Evolutionary conservation across 2,329 filamentous ascomycete species (phyloP).

Genomic region (Neonectria coccinea): DNA sequence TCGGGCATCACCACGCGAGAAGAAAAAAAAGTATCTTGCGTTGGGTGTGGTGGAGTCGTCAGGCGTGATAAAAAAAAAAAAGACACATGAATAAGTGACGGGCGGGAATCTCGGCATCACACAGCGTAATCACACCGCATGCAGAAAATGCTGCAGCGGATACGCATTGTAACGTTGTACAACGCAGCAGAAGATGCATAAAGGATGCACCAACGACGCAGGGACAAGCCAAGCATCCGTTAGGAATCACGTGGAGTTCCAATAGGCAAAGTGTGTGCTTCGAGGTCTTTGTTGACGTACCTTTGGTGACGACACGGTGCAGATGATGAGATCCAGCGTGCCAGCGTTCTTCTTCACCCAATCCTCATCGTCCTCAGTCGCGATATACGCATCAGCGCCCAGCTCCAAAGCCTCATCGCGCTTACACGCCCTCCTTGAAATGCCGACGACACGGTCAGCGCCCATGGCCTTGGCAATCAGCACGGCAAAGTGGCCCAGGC

Average conservation of each 20-base stretch:
- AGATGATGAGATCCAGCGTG: slow-evolving; percentile 79
- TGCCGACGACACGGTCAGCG: slow-evolving; percentile 65
- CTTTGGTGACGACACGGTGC: slow-evolving; percentile 70
- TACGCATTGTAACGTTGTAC: slow-evolving; percentile 11
- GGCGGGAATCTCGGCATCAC: not conserved
- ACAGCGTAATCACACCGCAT: slow-evolving; percentile 1
- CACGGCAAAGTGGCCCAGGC: slow-evolving; percentile 75
- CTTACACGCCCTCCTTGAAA: slow-evolving; percentile 67
- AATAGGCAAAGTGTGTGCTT: not conserved
- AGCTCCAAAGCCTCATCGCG: slow-evolving; percentile 65
- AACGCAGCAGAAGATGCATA: not conserved
- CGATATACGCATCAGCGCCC: slow-evolving; percentile 68
- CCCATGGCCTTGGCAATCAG: slow-evolving; percentile 74
- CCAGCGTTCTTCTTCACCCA: slow-evolving; percentile 65
- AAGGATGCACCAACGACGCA: not conserved
- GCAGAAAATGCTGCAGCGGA: not conserved
- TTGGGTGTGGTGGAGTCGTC: not conserved
- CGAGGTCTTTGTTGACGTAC: slow-evolving; percentile 16
- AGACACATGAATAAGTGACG: no score
- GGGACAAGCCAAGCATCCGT: slow-evolving; percentile 2
- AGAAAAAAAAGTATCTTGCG: not conserved
- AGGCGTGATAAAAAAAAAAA: not conserved
- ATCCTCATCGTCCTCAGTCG: slow-evolving; percentile 61
- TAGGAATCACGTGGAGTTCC: not conserved
- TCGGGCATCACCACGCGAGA: not conserved